These are phyloP conservation scores for Apiotrichum gamsii DNA, from an alignment of 1,284 basidiomycete species.

Conservation along the genomic window DNA sequence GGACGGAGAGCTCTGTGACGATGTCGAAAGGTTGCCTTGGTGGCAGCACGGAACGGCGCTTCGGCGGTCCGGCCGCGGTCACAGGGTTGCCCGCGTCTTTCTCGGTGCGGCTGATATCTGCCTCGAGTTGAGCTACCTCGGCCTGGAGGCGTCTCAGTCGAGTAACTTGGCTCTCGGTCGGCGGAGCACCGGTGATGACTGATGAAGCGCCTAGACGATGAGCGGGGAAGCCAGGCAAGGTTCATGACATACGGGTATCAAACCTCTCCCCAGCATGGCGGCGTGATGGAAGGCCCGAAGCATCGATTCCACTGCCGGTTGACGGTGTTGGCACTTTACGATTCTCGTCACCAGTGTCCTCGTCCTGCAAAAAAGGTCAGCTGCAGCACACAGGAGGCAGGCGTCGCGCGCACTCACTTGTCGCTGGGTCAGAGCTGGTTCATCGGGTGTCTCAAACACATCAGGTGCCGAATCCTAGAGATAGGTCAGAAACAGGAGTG, in stretches of 20 bases:
- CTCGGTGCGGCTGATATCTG: constrained; percentile 28
- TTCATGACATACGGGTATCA: background rate
- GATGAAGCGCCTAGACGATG: background rate
- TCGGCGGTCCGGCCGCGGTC: background rate
- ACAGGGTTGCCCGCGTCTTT: background rate
- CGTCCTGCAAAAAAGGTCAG: constrained; percentile 4
- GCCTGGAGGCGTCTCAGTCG: constrained; percentile 47
- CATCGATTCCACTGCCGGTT: constrained; percentile 5
- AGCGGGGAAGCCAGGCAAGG: no score
- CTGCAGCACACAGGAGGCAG: background rate
- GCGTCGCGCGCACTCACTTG: constrained; percentile 21
- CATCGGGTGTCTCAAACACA: constrained; percentile 84
- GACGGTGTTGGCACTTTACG: background rate
- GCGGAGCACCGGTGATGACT: background rate
- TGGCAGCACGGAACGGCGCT: constrained; percentile 22
- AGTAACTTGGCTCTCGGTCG: constrained; percentile 21
- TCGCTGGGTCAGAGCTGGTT: constrained; percentile 27
- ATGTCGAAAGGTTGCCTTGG: constrained; percentile 29
- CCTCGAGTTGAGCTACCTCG: constrained; percentile 50
- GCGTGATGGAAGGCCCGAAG: constrained; percentile 7
- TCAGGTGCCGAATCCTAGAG: constrained; percentile 78
- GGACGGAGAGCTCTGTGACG: constrained; percentile 27
- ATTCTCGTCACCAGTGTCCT: constrained; percentile 11
- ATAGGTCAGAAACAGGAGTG: background rate
- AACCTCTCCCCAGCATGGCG: background rate